Conservation (phyloP, 163 green algal species). For the Scenedesmus sp. region DNA sequence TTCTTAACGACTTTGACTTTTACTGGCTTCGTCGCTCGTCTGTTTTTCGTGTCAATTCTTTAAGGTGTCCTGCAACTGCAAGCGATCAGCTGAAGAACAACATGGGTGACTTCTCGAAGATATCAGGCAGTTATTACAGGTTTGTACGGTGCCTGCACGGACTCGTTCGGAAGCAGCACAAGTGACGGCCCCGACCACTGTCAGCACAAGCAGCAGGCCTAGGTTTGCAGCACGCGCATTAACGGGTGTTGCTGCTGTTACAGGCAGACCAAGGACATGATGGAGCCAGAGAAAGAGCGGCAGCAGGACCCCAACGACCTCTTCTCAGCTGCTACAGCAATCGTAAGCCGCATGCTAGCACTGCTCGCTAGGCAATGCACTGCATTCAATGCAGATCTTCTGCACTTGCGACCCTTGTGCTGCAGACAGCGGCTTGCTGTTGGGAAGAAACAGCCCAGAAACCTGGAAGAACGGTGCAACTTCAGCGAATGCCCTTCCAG, state of each 20-base stretch:
- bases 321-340: constrained; percentile 30
- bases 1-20: too few species aligned
- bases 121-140: constrained; percentile 4
- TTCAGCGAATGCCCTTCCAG: background rate
- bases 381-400: background rate
- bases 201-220: background rate
- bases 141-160: background rate
- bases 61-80: background rate
- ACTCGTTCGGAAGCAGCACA: background rate
- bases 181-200: background rate
- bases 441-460: too few species aligned
- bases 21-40: too few species aligned
- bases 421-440: too few species aligned
- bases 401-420: too few species aligned
- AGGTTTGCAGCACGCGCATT: background rate
- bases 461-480: too few species aligned
- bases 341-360: background rate
- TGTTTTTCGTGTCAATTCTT: background rate
- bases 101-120: constrained; percentile 28
- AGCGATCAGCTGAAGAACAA: background rate
- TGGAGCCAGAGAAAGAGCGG: constrained; percentile 25
- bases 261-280: constrained; percentile 15
- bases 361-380: background rate
- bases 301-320: background rate
- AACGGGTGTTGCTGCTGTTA: background rate